A percentile compares a stretch with the other conserved stretches of the same genome.
Conservation (phyloP, 2,329 filamentous ascomycete species). For the Aureobasidium zeae region DNA sequence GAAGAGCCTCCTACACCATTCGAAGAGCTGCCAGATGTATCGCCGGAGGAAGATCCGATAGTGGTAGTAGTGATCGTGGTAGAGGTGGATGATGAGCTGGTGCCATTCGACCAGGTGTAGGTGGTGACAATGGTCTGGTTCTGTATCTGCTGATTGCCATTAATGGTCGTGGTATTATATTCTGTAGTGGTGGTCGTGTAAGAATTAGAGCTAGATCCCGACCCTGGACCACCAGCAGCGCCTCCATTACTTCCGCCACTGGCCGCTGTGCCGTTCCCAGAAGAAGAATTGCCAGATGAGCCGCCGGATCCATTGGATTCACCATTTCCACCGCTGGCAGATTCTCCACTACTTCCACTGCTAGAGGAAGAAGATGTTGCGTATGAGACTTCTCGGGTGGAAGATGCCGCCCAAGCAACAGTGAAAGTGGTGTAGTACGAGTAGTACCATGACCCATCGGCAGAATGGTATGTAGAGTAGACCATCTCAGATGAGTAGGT, state of each 20-base stretch:
- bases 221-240: conserved; percentile 9
- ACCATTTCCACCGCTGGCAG: conserved; percentile 17
- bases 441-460: conserved; percentile 24
- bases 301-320: not conserved
- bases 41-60: conserved; percentile 8
- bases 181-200: conserved; percentile 6
- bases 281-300: conserved; percentile 1
- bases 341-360: conserved; percentile 15
- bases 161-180: conserved; percentile 8
- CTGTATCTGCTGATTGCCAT: not conserved
- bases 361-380: conserved; percentile 19
- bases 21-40: conserved; percentile 20
- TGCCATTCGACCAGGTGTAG: conserved; percentile 13
- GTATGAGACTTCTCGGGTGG: conserved; percentile 22
- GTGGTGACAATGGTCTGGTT: conserved; percentile 16
- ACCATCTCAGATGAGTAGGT: conserved; percentile 26
- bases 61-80: conserved; percentile 8
- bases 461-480: conserved; percentile 23
- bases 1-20: conserved; percentile 9
- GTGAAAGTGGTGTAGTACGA: conserved; percentile 25
- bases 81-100: conserved; percentile 8
- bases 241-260: conserved; percentile 18
- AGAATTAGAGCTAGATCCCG: conserved; percentile 1
- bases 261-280: not conserved
- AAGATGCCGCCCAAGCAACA: conserved; percentile 24